These are phyloP conservation scores for Coemansia sp. DNA, from an alignment of 192 early-diverging fungal genomes.

Conservation along the genomic window DNA sequence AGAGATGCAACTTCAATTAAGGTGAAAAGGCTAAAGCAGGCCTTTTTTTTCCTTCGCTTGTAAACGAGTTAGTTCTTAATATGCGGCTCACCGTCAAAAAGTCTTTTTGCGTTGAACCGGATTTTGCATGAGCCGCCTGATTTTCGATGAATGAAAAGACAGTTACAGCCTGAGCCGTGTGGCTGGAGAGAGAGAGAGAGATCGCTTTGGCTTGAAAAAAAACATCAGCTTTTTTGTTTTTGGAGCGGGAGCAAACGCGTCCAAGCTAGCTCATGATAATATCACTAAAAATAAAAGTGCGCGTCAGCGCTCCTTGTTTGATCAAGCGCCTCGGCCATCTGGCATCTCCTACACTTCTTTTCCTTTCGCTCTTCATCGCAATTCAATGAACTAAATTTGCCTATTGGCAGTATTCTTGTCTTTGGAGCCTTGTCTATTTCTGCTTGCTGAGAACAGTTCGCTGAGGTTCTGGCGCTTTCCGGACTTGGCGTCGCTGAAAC, in stretches of 20 bases:
- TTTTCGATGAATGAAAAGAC: neutral
- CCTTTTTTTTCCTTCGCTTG: neutral
- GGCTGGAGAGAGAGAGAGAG: too few species aligned
- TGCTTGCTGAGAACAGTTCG: neutral
- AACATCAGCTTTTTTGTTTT: too few species aligned
- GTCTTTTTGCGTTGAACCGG: neutral
- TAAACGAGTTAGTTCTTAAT: neutral
- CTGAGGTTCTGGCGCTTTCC: too few species aligned
- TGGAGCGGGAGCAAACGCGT: neutral
- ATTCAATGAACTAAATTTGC: neutral
- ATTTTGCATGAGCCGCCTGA: neutral
- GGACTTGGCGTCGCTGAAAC: neutral
- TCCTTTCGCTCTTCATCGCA: too few species aligned
- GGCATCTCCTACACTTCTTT: too few species aligned
- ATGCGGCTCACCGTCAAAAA: neutral
- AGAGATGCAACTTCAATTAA: conserved; percentile 6
- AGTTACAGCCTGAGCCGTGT: too few species aligned
- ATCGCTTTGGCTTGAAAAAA: too few species aligned
- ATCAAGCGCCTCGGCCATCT: too few species aligned
- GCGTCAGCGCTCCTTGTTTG: too few species aligned
- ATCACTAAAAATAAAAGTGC: too few species aligned
- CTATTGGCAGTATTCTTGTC: neutral
- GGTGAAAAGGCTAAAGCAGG: neutral
- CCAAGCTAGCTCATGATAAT: neutral
- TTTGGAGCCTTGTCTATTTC: neutral